Percentiles rank a stretch among this genome's conserved stretches.
These are phyloP conservation scores for Prototheca wickerhamii DNA, from an alignment of 163 green algal genomes.

Conservation along the genomic window DNA sequence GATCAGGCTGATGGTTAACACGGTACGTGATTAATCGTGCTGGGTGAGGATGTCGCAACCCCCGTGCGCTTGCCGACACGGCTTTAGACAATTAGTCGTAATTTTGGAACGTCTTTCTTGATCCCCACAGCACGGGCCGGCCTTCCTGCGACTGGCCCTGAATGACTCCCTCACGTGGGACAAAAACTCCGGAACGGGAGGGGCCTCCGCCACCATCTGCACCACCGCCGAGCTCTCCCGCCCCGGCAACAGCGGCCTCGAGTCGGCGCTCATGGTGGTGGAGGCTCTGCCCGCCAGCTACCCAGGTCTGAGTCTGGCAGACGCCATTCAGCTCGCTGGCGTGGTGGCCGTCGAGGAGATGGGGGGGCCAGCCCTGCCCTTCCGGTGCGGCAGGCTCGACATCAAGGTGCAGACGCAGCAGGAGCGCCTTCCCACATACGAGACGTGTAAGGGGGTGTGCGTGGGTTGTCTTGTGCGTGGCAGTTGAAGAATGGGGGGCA, in stretches of 20 bases:
- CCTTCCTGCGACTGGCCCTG: slow-evolving; percentile 8
- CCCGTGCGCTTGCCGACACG: not conserved
- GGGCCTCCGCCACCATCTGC: slow-evolving; percentile 2
- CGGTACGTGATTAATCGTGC: no score
- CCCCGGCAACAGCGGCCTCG: slow-evolving; percentile 6
- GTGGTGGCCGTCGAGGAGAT: slow-evolving; percentile 2
- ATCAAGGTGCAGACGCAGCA: not conserved
- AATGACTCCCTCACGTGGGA: slow-evolving; percentile 11
- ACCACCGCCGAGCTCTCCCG: not conserved
- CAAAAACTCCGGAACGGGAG: not conserved
- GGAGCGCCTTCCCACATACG: slow-evolving; percentile 4
- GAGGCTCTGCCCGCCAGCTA: not conserved
- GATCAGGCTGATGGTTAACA: no score
- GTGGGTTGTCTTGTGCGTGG: not conserved
- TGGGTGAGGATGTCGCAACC: no score
- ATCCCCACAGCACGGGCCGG: not conserved
- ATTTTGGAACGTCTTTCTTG: not conserved
- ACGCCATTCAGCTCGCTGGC: slow-evolving; percentile 4
- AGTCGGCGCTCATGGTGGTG: not conserved
- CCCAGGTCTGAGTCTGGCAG: not conserved
- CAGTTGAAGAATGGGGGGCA: not conserved
- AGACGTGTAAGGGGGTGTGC: not conserved
- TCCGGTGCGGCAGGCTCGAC: slow-evolving; percentile 2
- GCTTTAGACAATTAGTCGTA: not conserved
- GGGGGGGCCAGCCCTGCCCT: slow-evolving; percentile 3